phyloP scores from a whole-genome alignment of 2,329 filamentous ascomycete genomes.

The Colletotrichum caudatum region DNA sequence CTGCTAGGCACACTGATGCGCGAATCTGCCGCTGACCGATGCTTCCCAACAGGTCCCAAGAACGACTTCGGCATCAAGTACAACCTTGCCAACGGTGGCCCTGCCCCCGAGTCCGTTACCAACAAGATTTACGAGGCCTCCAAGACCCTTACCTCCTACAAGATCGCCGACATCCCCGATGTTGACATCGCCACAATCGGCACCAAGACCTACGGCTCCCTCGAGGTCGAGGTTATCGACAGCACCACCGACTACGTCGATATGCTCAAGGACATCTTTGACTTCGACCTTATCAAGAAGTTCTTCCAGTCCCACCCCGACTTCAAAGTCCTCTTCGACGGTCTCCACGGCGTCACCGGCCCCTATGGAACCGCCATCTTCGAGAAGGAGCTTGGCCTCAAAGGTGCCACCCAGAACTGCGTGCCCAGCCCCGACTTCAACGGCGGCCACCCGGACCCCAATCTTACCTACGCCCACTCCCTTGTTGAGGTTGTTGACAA shows the following conservation, averaged over 20 bases:
- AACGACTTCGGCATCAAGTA: conserved; percentile 99
- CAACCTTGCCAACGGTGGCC: conserved; percentile 96
- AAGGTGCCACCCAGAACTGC: conserved; percentile 87
- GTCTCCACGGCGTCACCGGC: conserved; percentile 92
- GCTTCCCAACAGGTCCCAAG: conserved; percentile 73
- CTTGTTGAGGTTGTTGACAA: conserved; percentile 94
- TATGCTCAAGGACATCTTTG: conserved; percentile 99
- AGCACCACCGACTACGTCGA: conserved; percentile 90
- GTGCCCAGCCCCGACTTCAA: conserved; percentile 93
- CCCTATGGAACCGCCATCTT: conserved; percentile 97
- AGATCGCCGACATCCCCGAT: conserved; percentile 87
- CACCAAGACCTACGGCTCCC: conserved; percentile 82
- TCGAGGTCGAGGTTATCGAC: conserved; percentile 96
- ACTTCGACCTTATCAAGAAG: conserved; percentile 94
- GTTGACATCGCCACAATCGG: conserved; percentile 88
- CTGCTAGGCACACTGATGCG: background rate
- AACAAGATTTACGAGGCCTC: conserved; percentile 97
- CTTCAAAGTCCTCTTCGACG: conserved; percentile 98
- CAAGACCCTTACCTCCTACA: conserved; percentile 91
- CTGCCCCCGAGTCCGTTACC: conserved; percentile 94
- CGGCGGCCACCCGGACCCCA: conserved; percentile 96
- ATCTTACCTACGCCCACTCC: conserved; percentile 95
- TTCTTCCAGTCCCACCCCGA: conserved; percentile 89
- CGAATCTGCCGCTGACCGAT: conserved; percentile 26
- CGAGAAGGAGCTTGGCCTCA: conserved; percentile 89